Evolutionary conservation across 441 rosid genomes (phyloP).

Genomic region (Breynia disticha): DNA sequence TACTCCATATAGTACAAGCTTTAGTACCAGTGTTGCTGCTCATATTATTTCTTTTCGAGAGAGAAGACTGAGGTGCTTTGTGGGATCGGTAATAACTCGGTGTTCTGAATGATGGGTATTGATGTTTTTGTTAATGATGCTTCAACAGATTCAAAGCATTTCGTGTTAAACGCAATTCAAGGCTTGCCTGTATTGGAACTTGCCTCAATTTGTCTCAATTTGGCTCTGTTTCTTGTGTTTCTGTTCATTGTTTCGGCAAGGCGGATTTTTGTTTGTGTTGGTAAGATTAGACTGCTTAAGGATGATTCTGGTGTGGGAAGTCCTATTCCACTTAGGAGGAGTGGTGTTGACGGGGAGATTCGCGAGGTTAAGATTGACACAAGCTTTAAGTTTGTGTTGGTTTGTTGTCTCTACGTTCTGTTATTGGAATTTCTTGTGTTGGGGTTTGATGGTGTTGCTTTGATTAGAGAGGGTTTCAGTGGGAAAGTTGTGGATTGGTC

Average conservation of each 20-base stretch:
- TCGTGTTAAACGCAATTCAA: constrained; percentile 26
- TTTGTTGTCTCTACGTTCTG: constrained; percentile 71
- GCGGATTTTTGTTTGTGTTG: constrained; percentile 55
- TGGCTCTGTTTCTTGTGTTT: constrained; percentile 53
- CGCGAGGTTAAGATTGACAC: constrained; percentile 35
- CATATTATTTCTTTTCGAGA: too few species aligned
- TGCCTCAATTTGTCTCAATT: constrained; percentile 61
- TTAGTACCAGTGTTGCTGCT: too few species aligned
- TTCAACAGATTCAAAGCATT: constrained; percentile 15
- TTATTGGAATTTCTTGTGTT: constrained; percentile 53
- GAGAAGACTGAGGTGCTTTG: too few species aligned
- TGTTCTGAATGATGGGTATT: constrained; percentile 38
- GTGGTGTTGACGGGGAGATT: constrained; percentile 43
- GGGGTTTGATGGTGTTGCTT: constrained; percentile 66
- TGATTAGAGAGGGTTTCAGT: constrained; percentile 39
- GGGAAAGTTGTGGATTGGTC: constrained; percentile 47
- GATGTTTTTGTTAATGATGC: constrained; percentile 26
- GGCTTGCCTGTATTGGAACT: constrained; percentile 59
- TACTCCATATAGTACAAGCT: constrained; percentile 2
- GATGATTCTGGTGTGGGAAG: constrained; percentile 41
- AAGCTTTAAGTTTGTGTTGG: constrained; percentile 52
- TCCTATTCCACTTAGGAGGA: constrained; percentile 37
- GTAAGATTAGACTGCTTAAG: constrained; percentile 53
- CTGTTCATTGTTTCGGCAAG: constrained; percentile 59
- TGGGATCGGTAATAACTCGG: constrained; percentile 3